Percentiles rank a stretch among this genome's conserved stretches.
Evolutionary conservation across 2,329 filamentous ascomycete species (phyloP).

Genomic region (Teratosphaeria nubilosa): DNA sequence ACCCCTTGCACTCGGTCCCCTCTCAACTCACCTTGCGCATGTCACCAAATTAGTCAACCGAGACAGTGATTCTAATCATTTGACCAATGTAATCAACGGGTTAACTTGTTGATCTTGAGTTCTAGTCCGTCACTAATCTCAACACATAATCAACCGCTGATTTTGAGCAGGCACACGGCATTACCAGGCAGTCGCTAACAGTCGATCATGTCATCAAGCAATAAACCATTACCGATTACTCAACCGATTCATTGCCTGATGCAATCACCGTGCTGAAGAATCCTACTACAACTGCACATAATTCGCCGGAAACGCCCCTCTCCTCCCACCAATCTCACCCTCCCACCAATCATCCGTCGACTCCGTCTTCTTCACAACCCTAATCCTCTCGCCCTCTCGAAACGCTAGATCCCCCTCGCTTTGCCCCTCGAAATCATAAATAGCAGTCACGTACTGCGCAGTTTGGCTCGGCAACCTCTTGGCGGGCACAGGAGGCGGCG

Average conservation of each 20-base stretch:
- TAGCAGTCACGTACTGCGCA: slow-evolving; percentile 44
- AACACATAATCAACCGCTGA: too few species aligned
- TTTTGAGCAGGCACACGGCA: too few species aligned
- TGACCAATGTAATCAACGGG: too few species aligned
- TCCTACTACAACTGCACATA: slow-evolving; percentile 39
- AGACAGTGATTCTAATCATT: too few species aligned
- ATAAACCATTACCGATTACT: too few species aligned
- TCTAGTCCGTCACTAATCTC: too few species aligned
- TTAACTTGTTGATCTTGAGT: too few species aligned
- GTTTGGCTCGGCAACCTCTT: slow-evolving; percentile 41
- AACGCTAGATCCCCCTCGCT: slow-evolving; percentile 62
- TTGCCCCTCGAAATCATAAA: slow-evolving; percentile 66
- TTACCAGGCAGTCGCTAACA: too few species aligned
- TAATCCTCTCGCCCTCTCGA: slow-evolving; percentile 66
- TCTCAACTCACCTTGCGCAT: too few species aligned
- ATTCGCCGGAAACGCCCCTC: slow-evolving; percentile 73
- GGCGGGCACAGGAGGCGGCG: slow-evolving; percentile 59
- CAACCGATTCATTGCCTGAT: background rate
- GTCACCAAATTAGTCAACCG: too few species aligned
- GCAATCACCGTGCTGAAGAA: background rate
- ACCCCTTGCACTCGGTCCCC: too few species aligned
- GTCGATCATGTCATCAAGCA: too few species aligned
- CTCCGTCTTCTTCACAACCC: slow-evolving; percentile 65
- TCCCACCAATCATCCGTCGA: slow-evolving; percentile 85
- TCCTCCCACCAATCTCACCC: slow-evolving; percentile 58